Conservation (phyloP, 2,329 filamentous ascomycete genomes). For the Ophiostoma sp. region DNA sequence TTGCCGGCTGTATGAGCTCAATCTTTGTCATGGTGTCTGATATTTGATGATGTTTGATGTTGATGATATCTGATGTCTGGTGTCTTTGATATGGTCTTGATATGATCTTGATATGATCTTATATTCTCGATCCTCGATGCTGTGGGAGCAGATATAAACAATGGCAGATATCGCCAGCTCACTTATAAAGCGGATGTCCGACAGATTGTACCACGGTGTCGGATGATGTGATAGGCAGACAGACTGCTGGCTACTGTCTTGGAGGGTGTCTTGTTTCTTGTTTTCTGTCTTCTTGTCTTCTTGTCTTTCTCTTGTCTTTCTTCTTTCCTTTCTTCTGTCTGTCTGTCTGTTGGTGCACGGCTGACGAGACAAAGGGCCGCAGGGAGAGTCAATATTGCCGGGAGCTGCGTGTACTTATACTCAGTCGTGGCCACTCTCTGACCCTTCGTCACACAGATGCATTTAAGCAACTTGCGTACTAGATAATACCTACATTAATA, state of each 20-base stretch:
- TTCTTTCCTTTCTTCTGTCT: too few species aligned
- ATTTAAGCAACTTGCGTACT: neutral
- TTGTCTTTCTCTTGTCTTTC: neutral
- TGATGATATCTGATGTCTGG: neutral
- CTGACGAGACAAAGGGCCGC: neutral
- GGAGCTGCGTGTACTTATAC: neutral
- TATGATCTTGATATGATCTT: too few species aligned
- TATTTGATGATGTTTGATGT: neutral
- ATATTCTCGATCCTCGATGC: too few species aligned
- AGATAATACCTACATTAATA: neutral
- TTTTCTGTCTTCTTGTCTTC: too few species aligned
- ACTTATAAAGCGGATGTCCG: neutral
- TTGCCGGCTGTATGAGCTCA: neutral
- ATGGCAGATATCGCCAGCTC: neutral
- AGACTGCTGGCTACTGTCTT: neutral
- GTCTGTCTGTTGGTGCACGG: neutral
- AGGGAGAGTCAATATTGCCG: neutral
- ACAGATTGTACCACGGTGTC: neutral
- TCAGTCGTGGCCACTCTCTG: too few species aligned
- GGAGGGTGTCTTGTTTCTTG: neutral
- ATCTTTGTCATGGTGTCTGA: neutral
- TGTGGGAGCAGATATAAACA: neutral
- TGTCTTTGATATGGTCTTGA: neutral
- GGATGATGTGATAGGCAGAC: neutral
- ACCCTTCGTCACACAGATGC: too few species aligned